A percentile compares a stretch with the other conserved stretches of the same genome.
Evolutionary conservation across 2,329 filamentous ascomycete genomes (phyloP).

Genomic region (Ophiostoma perfectum): DNA sequence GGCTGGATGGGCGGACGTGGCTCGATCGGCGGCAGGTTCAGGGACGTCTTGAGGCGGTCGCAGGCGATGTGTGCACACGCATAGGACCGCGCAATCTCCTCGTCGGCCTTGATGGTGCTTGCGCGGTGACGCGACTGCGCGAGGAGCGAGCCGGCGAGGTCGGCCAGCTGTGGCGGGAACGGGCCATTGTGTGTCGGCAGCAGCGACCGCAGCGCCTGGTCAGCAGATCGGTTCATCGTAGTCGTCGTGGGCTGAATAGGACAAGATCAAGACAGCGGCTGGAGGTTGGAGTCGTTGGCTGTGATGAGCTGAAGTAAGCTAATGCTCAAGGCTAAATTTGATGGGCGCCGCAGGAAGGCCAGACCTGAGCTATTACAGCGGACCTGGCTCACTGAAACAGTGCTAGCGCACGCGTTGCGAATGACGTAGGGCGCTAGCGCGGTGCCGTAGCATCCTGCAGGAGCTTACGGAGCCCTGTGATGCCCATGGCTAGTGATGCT

Average conservation of each 20-base stretch:
- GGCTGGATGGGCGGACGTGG: slow-evolving; percentile 73
- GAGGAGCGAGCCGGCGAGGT: slow-evolving; percentile 66
- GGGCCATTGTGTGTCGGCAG: slow-evolving; percentile 66
- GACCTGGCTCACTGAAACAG: not conserved
- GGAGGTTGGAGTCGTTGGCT: not conserved
- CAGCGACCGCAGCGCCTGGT: slow-evolving; percentile 66
- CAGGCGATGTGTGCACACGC: slow-evolving; percentile 87
- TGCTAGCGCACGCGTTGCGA: slow-evolving; percentile 1
- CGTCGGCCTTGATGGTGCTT: slow-evolving; percentile 71
- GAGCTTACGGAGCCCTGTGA: not conserved
- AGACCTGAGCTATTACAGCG: not conserved
- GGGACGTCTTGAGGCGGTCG: slow-evolving; percentile 71
- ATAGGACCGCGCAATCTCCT: slow-evolving; percentile 80
- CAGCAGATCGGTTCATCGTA: slow-evolving; percentile 66
- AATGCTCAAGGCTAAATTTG: not conserved
- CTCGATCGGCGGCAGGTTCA: slow-evolving; percentile 72
- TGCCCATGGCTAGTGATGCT: not conserved
- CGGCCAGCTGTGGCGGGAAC: slow-evolving; percentile 63
- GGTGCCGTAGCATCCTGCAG: not conserved
- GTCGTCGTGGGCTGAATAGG: not conserved
- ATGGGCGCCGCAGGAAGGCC: not conserved
- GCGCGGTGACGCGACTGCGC: slow-evolving; percentile 75
- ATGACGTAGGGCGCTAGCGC: slow-evolving; percentile 8
- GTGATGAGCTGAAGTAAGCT: not conserved
- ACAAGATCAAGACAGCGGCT: not conserved